Evolutionary conservation across 345 rosid genomes (phyloP).

Genomic region (Combretum micranthum): DNA sequence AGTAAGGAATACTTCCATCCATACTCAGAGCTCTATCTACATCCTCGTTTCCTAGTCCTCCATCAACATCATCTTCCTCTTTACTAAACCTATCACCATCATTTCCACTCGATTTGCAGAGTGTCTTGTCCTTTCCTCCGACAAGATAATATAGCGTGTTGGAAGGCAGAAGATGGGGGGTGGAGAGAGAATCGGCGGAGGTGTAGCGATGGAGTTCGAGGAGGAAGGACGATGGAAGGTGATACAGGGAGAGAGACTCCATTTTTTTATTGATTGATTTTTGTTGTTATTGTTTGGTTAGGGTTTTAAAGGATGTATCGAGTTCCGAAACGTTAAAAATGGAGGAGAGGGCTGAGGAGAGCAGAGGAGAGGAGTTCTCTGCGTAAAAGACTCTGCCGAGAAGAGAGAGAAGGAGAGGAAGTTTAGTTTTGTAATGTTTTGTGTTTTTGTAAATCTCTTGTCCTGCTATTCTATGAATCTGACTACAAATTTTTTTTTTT

Average conservation of each 20-base stretch:
- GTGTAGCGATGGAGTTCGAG: slow-evolving; percentile 27
- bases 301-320: background rate
- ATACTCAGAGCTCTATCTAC: slow-evolving; percentile 78
- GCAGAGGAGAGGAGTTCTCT: slow-evolving; percentile 12
- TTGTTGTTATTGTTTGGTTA: background rate
- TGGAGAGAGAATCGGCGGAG: slow-evolving; percentile 19
- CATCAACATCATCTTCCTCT: slow-evolving; percentile 33
- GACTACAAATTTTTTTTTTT: too few relatives aligned
- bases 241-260: slow-evolving; percentile 73
- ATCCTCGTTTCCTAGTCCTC: slow-evolving; percentile 30
- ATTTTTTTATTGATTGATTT: background rate
- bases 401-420: slow-evolving; percentile 3
- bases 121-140: slow-evolving; percentile 20
- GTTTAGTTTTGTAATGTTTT: background rate
- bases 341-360: background rate
- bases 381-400: slow-evolving; percentile 17
- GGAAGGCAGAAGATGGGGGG: slow-evolving; percentile 20
- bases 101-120: slow-evolving; percentile 33
- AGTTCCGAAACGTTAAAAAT: background rate
- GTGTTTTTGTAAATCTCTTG: too few relatives aligned
- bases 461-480: too few relatives aligned
- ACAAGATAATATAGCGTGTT: slow-evolving; percentile 9
- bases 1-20: slow-evolving; percentile 86
- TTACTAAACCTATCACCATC: slow-evolving; percentile 19
- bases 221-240: slow-evolving; percentile 71